Evolutionary conservation across 306 rosid genomes (phyloP), one percentile per base, ranked within the genome.

Genomic region (Begonia masoniana): DNA sequence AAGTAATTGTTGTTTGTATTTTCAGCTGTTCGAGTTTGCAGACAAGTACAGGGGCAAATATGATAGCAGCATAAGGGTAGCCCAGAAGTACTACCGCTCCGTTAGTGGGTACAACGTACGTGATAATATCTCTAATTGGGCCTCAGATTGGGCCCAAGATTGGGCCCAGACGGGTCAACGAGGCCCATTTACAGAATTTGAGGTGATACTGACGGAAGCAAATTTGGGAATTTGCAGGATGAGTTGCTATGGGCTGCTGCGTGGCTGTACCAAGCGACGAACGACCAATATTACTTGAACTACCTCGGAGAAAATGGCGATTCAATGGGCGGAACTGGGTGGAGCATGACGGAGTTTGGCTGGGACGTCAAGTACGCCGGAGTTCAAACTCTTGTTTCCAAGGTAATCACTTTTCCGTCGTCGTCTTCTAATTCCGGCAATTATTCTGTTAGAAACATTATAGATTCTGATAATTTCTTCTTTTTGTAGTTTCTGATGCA

Each of bases 341-440:
- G 99, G 99, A 15, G 60, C 63, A 91, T 91, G 99, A 91, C 81
- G 35, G 96, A 86, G 57, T 91, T 91, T 53, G 73, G 99, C 23
- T 91, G 99, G 99, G 99, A 91, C 51, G 99, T 86, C 42, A 91
- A 91, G 62, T 91, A 86, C 69, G 78, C 99, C 42, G 99, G 99
- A 1, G 96, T 91, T 43, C 99, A 91, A 48, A 81, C 93, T 45
- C 75, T 86, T 52, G 99, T 86, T 6, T 85, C 94, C 58, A 91
- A 86, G 94, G 97, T 87, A 74, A 21, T 31, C 9, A 31, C 1
- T 5, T 0, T 31, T 4, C 39, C 39, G 39, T 2, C 24, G 3
- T 21, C 51, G 3, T 47, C 51, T 48, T 48, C 12, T 12, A 9
- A 4, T n/a, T n/a, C 11, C 39, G 1, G 3, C 24, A 12, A 13